Evolutionary conservation across 495 filamentous ascomycete genomes (phyloP), one percentile per base, ranked within the genome.

Genomic region (Aspergillus ellipticus): DNA sequence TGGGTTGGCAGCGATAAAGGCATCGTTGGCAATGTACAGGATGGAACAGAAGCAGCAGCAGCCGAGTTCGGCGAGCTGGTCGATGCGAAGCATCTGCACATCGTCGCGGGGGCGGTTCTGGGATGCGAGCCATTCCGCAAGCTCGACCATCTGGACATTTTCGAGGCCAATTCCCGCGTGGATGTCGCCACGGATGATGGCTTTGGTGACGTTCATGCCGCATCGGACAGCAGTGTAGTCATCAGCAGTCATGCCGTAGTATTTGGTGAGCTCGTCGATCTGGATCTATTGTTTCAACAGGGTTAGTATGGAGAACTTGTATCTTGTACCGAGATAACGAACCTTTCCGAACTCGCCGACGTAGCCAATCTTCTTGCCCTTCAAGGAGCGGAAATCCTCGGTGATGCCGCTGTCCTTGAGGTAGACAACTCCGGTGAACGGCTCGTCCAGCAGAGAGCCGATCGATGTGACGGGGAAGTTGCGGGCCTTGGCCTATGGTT

Each of bases 41-140:
- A 88, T 86, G 1, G 82, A 83, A 73, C 84, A 87, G 79, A 87
- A 88, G 75, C 85, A 89, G 80, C 85, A 88, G 74, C 85, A 88
- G 52, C 85, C 85, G 26, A 87, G 70, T 66, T 86, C 82, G 54
- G 85, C 85, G 42, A 89, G 82, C 72, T 88, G 77, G 71, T 87
- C 85, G 65, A 89, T 88, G 64, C 85, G 83, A 19, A 88, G 79
- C 84, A 88, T 89, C 69, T 87, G 82, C 4, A 89, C 85, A 62
- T 83, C 85, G 42, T 69, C 72, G 62, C 76, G 79, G 48, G 81
- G 78, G 3, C 84, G 84, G 60, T 75, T 75, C 58, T 86, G 84
- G 16, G 70, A 37, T 16, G 75, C 77, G 22, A 87, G 78, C 85
- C 85, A 87, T 56, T 87, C 84, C 67, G 84, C 83, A 11, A 89